These are phyloP conservation scores for Termitomyces sp. DNA, from an alignment of 768 basidiomycete genomes.

Conservation along the genomic window DNA sequence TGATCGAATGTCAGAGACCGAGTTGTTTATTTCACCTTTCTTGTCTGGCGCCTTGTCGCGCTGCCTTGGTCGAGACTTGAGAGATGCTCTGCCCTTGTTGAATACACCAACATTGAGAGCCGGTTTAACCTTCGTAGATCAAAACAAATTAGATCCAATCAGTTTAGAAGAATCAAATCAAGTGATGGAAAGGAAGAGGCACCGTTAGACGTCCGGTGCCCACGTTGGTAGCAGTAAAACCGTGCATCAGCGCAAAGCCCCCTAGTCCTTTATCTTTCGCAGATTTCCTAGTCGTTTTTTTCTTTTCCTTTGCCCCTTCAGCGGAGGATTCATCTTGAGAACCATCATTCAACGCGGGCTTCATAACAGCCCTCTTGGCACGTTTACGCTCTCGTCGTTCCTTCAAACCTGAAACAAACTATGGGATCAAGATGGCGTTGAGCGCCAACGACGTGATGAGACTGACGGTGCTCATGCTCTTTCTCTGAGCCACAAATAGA, in stretches of 20 bases:
- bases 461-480: slow-evolving; percentile 7
- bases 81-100: slow-evolving; percentile 61
- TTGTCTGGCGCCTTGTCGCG: slow-evolving; percentile 13
- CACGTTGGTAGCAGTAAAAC: slow-evolving; percentile 59
- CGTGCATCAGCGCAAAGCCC: slow-evolving; percentile 64
- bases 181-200: slow-evolving; percentile 11
- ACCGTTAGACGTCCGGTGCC: slow-evolving; percentile 63
- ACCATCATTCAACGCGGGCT: slow-evolving; percentile 22
- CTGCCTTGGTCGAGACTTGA: slow-evolving; percentile 23
- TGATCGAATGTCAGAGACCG: background rate
- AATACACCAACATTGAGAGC: slow-evolving; percentile 51
- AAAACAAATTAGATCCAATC: background rate
- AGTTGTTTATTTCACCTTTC: slow-evolving; percentile 19
- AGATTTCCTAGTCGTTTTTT: slow-evolving; percentile 20
- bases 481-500: background rate
- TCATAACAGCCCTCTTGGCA: slow-evolving; percentile 51
- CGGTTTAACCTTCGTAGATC: slow-evolving; percentile 37
- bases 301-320: slow-evolving; percentile 14
- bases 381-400: slow-evolving; percentile 66
- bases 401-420: slow-evolving; percentile 43
- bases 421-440: background rate
- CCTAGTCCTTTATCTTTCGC: slow-evolving; percentile 35
- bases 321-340: slow-evolving; percentile 9
- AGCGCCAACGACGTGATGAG: background rate
- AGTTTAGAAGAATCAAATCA: background rate